Conservation (phyloP, 73 alveolate genomes). For the Symbiodinium natans region DNA sequence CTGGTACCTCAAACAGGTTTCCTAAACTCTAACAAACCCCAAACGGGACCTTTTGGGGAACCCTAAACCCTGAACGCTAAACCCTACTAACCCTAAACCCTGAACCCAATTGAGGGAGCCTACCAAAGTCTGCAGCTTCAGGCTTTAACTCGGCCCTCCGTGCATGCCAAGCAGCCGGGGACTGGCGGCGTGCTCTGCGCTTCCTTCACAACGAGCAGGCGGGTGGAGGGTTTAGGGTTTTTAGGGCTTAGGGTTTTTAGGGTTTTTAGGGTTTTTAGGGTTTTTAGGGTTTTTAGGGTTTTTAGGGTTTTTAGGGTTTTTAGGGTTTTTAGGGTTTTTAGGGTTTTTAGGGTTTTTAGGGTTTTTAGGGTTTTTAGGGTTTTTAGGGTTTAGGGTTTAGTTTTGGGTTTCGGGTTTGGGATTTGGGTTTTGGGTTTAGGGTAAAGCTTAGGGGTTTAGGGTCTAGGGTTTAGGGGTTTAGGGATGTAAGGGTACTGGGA, state of each 20-base stretch:
- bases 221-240: not conserved
- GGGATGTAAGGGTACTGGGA: too few species aligned
- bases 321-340: too few species aligned
- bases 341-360: too few species aligned
- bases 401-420: not conserved
- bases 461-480: too few species aligned
- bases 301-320: too few species aligned
- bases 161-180: not conserved
- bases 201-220: not conserved
- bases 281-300: too few species aligned
- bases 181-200: conserved; percentile 22
- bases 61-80: not conserved
- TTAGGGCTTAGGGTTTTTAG: not conserved
- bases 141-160: conserved; percentile 75
- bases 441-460: not conserved
- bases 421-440: not conserved
- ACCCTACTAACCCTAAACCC: too few species aligned
- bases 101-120: not conserved
- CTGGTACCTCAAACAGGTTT: too few species aligned
- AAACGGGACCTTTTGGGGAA: too few species aligned
- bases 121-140: not conserved
- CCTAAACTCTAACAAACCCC: too few species aligned
- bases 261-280: too few species aligned
- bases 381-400: not conserved
- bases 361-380: too few species aligned